Percentiles rank a stretch among this genome's conserved stretches.
Evolutionary conservation across 1,284 basidiomycete genomes (phyloP).

Genomic region (Sporisorium exsertum): DNA sequence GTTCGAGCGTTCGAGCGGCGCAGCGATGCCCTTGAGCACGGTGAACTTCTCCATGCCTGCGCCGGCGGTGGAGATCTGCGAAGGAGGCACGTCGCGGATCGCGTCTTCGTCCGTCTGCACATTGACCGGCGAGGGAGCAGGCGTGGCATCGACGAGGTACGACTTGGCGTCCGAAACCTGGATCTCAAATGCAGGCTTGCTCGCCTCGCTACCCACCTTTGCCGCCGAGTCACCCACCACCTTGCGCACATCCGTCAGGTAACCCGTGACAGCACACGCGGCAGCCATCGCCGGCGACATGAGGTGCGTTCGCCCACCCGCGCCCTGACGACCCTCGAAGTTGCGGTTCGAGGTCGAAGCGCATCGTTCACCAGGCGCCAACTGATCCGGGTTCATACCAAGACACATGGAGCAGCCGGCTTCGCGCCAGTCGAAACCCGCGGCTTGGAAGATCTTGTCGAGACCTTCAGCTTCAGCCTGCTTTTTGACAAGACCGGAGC

Average conservation of each 20-base stretch:
- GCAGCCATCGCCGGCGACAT: slow-evolving; percentile 69
- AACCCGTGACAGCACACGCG: slow-evolving; percentile 65
- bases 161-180: slow-evolving; percentile 59
- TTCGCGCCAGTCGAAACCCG: slow-evolving; percentile 69
- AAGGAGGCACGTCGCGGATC: slow-evolving; percentile 52
- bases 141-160: slow-evolving; percentile 54
- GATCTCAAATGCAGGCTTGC: slow-evolving; percentile 54
- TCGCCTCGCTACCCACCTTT: slow-evolving; percentile 55
- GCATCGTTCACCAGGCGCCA: slow-evolving; percentile 67
- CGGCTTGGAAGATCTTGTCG: slow-evolving; percentile 67
- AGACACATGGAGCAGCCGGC: slow-evolving; percentile 69
- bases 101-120: slow-evolving; percentile 53
- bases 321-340: slow-evolving; percentile 68
- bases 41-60: slow-evolving; percentile 64
- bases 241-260: slow-evolving; percentile 68
- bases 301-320: slow-evolving; percentile 66
- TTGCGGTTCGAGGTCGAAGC: slow-evolving; percentile 69
- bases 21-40: slow-evolving; percentile 64
- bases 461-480: slow-evolving; percentile 69
- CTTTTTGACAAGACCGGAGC: slow-evolving; percentile 68
- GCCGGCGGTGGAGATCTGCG: slow-evolving; percentile 39
- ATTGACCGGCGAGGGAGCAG: slow-evolving; percentile 39
- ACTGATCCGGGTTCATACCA: slow-evolving; percentile 69
- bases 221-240: slow-evolving; percentile 38
- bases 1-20: slow-evolving; percentile 64